phyloP scores from a whole-genome alignment of 2,329 filamentous ascomycete species.

The Stachybotrys elegans region DNA sequence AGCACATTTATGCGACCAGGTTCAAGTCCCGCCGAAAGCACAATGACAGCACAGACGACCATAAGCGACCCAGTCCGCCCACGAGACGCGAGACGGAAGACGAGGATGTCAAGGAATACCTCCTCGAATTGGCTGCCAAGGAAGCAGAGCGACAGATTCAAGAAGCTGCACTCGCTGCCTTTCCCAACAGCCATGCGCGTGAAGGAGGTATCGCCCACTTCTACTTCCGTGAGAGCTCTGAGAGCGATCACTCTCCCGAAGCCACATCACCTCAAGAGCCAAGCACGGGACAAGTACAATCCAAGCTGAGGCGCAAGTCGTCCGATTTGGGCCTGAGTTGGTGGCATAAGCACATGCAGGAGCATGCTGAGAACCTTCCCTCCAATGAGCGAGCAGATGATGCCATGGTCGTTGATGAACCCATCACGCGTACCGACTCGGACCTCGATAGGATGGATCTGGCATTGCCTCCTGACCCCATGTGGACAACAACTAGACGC shows the following conservation, averaged over 20 bases:
- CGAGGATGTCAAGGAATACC: slow-evolving; percentile 68
- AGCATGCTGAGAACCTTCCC: slow-evolving; percentile 65
- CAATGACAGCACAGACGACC: slow-evolving; percentile 22
- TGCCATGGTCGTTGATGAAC: slow-evolving; percentile 21
- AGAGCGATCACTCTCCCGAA: slow-evolving; percentile 44
- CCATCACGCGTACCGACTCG: slow-evolving; percentile 27
- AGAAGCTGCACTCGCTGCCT: slow-evolving; percentile 70
- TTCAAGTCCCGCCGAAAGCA: slow-evolving; percentile 30
- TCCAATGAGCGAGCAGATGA: slow-evolving; percentile 38
- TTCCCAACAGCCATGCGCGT: slow-evolving; percentile 65
- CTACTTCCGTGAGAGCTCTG: slow-evolving; percentile 59
- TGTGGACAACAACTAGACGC: slow-evolving; percentile 34
- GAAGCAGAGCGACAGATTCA: slow-evolving; percentile 76
- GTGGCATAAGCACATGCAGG: slow-evolving; percentile 77
- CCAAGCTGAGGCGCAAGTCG: slow-evolving; percentile 48
- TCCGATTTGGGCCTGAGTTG: slow-evolving; percentile 61
- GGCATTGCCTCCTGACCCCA: slow-evolving; percentile 30
- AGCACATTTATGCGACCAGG: slow-evolving; percentile 50
- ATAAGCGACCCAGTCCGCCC: slow-evolving; percentile 28
- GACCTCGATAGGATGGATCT: slow-evolving; percentile 39
- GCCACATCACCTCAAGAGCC: slow-evolving; percentile 23
- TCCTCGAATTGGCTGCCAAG: slow-evolving; percentile 74
- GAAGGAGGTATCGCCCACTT: slow-evolving; percentile 70
- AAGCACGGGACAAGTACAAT: slow-evolving; percentile 11
- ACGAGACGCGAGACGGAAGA: slow-evolving; percentile 66